These are phyloP conservation scores for Picea glauca DNA, from an alignment of 75 land plant species.

Conservation along the genomic window DNA sequence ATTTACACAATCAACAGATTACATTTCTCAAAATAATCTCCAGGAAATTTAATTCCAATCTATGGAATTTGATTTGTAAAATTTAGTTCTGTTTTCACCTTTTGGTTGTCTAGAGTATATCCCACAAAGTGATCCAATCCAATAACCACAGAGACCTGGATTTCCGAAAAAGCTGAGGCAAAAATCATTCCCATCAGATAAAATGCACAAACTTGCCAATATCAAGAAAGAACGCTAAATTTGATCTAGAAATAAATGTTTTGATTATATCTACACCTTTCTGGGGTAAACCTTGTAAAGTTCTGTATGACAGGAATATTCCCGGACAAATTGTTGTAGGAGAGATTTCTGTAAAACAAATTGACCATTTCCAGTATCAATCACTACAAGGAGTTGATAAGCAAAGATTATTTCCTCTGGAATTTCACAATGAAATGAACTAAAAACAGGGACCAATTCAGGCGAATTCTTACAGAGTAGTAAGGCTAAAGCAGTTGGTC, in stretches of 20 bases:
- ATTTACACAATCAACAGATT: not conserved
- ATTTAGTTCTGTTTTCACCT: slow-evolving; percentile 23
- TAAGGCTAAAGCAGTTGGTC: slow-evolving; percentile 72
- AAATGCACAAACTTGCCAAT: not conserved
- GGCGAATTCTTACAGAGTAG: slow-evolving; percentile 46
- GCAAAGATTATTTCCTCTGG: not conserved
- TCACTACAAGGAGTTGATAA: not conserved
- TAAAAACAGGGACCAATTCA: not conserved
- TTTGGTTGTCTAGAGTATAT: slow-evolving; percentile 25
- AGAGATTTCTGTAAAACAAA: slow-evolving; percentile 60
- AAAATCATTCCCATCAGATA: not conserved
- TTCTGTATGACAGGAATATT: slow-evolving; percentile 64
- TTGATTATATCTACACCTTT: slow-evolving; percentile 40
- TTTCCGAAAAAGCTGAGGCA: slow-evolving; percentile 66
- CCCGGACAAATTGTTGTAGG: slow-evolving; percentile 82
- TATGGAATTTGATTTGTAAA: no score
- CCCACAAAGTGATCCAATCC: slow-evolving; percentile 44
- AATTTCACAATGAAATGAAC: not conserved
- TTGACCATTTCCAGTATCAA: slow-evolving; percentile 5
- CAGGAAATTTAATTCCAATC: no score
- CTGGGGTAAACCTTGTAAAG: slow-evolving; percentile 73
- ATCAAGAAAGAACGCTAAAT: not conserved
- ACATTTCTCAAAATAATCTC: no score
- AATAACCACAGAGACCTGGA: slow-evolving; percentile 75
- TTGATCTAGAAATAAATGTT: not conserved